phyloP scores from a whole-genome alignment of 78 protist species.

The Tieghemostelium lacteum region DNA sequence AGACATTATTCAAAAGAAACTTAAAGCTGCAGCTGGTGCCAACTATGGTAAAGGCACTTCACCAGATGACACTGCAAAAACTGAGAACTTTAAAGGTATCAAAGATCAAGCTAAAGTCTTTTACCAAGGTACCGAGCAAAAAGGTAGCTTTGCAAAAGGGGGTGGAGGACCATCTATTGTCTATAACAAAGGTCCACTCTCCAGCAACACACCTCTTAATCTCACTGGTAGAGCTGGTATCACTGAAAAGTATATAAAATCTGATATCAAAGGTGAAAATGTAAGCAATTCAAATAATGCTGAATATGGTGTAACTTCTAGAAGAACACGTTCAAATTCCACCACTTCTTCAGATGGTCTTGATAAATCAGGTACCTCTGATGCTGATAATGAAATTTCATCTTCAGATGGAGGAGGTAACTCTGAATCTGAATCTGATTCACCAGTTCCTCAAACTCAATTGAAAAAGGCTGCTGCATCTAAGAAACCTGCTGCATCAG shows the following conservation, averaged over 20 bases:
- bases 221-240: constrained; percentile 67
- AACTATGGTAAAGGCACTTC: constrained; percentile 79
- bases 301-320: neutral
- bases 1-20: constrained; percentile 27
- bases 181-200: constrained; percentile 65
- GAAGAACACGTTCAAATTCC: neutral
- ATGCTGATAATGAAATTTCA: neutral
- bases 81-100: constrained; percentile 74
- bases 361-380: neutral
- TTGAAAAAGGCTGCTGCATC: neutral
- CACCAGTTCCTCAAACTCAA: neutral
- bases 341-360: neutral
- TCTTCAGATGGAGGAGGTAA: too few species aligned
- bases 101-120: constrained; percentile 76
- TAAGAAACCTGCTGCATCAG: neutral
- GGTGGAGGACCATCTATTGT: constrained; percentile 46
- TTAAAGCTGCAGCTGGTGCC: constrained; percentile 81
- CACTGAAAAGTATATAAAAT: constrained; percentile 62
- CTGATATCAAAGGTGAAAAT: constrained; percentile 39
- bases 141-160: constrained; percentile 51
- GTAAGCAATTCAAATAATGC: neutral
- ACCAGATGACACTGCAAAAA: constrained; percentile 59
- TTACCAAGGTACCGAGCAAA: constrained; percentile 60
- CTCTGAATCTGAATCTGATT: neutral
- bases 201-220: constrained; percentile 29